These are phyloP conservation scores for Aspergillus homomorphus DNA, from an alignment of 495 filamentous ascomycete genomes.

Conservation along the genomic window DNA sequence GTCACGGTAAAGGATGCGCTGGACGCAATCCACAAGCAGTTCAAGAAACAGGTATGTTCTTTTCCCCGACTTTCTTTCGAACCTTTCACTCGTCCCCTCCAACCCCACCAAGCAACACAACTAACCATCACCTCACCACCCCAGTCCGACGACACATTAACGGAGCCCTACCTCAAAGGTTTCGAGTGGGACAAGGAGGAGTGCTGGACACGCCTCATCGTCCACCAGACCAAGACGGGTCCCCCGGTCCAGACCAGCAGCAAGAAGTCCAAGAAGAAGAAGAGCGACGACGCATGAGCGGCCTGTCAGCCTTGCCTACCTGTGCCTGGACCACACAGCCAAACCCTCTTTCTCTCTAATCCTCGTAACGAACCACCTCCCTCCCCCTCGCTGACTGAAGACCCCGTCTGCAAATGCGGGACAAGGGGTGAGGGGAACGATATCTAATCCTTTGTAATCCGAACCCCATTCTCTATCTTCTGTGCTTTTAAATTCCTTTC, in stretches of 20 bases:
- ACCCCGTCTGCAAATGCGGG: too few relatives aligned
- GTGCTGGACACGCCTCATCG: constrained; percentile 69
- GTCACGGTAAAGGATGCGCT: constrained; percentile 94
- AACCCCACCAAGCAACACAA: background rate
- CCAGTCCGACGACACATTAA: constrained; percentile 84
- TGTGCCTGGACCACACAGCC: too few relatives aligned
- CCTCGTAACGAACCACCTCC: constrained; percentile 9
- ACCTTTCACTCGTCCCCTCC: background rate
- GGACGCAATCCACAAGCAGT: constrained; percentile 90
- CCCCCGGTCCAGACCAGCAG: constrained; percentile 44
- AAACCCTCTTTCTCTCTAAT: background rate
- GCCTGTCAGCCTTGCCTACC: background rate
- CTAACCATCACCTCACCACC: constrained; percentile 17
- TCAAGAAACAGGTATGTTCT: constrained; percentile 77
- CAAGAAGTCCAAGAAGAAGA: constrained; percentile 73
- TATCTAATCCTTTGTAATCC: background rate
- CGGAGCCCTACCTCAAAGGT: constrained; percentile 76
- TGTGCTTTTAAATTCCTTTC: background rate
- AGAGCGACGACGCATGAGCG: constrained; percentile 41
- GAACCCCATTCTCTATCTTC: background rate
- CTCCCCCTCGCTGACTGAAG: constrained; percentile 11
- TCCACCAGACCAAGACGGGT: constrained; percentile 76
- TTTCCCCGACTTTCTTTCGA: too few relatives aligned
- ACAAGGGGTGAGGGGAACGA: background rate
- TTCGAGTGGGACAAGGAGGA: constrained; percentile 96